These are phyloP conservation scores for Hirsutella minnesotensis DNA, from an alignment of 2,329 filamentous ascomycete genomes.

Conservation along the genomic window DNA sequence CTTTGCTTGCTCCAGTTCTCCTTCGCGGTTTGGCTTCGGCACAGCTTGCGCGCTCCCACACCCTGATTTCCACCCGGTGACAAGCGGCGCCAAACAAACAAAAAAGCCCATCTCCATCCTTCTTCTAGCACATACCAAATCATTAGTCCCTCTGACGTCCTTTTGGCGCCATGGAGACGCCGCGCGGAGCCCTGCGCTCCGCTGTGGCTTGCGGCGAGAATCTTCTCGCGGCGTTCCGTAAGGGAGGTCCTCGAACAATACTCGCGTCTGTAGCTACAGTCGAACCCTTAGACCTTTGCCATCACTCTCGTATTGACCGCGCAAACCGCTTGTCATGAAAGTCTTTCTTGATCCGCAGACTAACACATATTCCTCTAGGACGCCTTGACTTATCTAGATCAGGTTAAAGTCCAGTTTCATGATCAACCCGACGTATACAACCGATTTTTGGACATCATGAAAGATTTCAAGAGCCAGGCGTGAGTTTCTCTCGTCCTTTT, in stretches of 20 bases:
- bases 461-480: slow-evolving; percentile 98
- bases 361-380: slow-evolving; percentile 25
- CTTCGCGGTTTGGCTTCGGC: too few relatives aligned
- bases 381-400: slow-evolving; percentile 90
- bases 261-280: slow-evolving; percentile 4
- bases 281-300: slow-evolving; percentile 9
- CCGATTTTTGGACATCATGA: slow-evolving; percentile 96
- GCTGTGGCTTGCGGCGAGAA: not conserved
- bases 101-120: too few relatives aligned
- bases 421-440: slow-evolving; percentile 98
- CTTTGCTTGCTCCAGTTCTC: too few relatives aligned
- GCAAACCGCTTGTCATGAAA: slow-evolving; percentile 1
- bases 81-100: too few relatives aligned
- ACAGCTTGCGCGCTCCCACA: too few relatives aligned
- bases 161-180: too few relatives aligned
- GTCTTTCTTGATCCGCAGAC: not conserved
- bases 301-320: slow-evolving; percentile 13
- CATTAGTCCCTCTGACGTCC: too few relatives aligned
- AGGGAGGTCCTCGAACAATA: not conserved
- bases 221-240: not conserved
- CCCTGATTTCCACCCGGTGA: too few relatives aligned
- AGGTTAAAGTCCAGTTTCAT: slow-evolving; percentile 95
- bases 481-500: slow-evolving; percentile 31
- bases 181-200: too few relatives aligned
- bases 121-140: too few relatives aligned